Conservation (phyloP, 2,329 filamentous ascomycete species). For the Camptophora hylomeconis region DNA sequence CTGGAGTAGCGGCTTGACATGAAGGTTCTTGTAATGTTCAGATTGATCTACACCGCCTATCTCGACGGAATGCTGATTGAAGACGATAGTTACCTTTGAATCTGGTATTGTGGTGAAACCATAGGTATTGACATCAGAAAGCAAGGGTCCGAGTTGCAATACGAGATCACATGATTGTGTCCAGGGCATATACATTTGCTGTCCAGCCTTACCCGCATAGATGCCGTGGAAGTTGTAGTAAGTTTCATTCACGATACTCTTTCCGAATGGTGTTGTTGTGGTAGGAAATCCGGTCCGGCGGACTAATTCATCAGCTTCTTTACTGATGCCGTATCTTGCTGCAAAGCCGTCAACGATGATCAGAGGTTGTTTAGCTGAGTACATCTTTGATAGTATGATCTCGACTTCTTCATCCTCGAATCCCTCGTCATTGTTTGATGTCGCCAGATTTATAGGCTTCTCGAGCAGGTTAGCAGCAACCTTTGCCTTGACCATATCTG, state of each 20-base stretch:
- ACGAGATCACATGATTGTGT: conserved; percentile 32
- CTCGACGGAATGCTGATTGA: conserved; percentile 60
- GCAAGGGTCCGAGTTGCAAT: conserved; percentile 34
- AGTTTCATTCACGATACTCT: conserved; percentile 38
- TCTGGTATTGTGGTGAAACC: conserved; percentile 20
- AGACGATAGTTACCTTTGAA: conserved; percentile 49
- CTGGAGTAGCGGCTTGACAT: conserved; percentile 64
- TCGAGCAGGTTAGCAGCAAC: conserved; percentile 9
- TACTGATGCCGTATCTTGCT: conserved; percentile 28
- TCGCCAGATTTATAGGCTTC: conserved; percentile 12
- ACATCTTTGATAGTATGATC: conserved; percentile 27
- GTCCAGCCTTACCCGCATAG: conserved; percentile 33
- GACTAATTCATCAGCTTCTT: conserved; percentile 31
- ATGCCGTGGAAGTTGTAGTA: conserved; percentile 36
- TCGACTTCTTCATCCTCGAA: conserved; percentile 17
- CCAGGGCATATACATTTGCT: conserved; percentile 24
- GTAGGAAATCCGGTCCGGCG: conserved; percentile 34
- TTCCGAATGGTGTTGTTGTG: conserved; percentile 35
- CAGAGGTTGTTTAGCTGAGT: conserved; percentile 33
- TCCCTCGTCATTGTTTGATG: conserved; percentile 13
- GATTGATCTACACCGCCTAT: conserved; percentile 48
- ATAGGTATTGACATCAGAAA: conserved; percentile 34
- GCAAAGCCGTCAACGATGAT: conserved; percentile 42
- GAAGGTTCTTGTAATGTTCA: conserved; percentile 59
- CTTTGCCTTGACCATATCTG: conserved; percentile 14